Evolutionary conservation across 164 flowering plant species (phyloP), one percentile per base, ranked within the genome.

Genomic region (Piper betle): DNA sequence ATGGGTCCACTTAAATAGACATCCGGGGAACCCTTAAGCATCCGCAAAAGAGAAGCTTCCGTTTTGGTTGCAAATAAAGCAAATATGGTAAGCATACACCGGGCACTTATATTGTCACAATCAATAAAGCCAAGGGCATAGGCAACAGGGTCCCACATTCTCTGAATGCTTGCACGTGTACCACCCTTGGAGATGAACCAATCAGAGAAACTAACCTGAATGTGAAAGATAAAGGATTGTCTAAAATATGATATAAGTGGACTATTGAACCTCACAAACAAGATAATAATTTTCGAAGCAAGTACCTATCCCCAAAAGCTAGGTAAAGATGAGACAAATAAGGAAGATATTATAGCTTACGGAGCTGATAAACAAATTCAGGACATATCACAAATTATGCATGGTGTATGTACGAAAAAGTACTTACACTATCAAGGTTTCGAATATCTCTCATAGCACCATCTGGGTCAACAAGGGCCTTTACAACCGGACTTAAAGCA

Each of bases 81-180:
- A 71, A 93, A 93, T 74, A 93, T 90, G 25, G 99, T 93, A 60
- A 93, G 96, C 99, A 93, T 93, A 73, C 99, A 93, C 39, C 99
- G 92, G 55, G 99, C 99, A 70, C 99, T 93, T 57, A 93, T 93
- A 63, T 90, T 90, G 66, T 93, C 98, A 76, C 98, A 93, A 71
- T 93, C 94, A 65, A 93, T 93, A 74, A 93, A 93, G 55, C 98
- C 98, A 52, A 93, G 84, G 57, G 98, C 98, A 77, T 89, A 93
- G 52, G 98, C 98, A 74, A 93, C 97, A 62, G 98, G 97, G 71
- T 93, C 98, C 98, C 98, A 93, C 97, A 93, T 81, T 77, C 92
- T 84, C 80, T 86, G 87, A 70, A 93, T 90, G 64, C 98, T 93
- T 57, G 48, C 61, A 38, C 98, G 94, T 59, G 98, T 90, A 53